Conservation (phyloP, 1,139 yeast genomes). For the Lodderomyces orthopsilosis region DNA sequence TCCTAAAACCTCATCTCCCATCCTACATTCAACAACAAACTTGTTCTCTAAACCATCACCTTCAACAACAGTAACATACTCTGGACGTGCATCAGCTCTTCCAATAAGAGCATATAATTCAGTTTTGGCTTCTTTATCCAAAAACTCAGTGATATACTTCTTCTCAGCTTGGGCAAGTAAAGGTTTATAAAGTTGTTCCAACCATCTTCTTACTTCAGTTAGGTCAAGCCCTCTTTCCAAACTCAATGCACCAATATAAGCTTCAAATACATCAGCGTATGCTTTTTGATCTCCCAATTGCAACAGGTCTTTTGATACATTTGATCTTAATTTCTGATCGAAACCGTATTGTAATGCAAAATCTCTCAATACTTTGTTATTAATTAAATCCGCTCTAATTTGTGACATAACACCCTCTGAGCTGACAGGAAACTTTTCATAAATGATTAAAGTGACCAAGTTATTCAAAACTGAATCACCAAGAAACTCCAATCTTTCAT, state of each 20-base stretch:
- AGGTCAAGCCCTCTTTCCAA: slow-evolving; percentile 53
- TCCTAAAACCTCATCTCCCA: slow-evolving; percentile 57
- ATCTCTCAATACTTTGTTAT: slow-evolving; percentile 68
- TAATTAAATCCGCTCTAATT: slow-evolving; percentile 68
- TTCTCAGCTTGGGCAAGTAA: slow-evolving; percentile 26
- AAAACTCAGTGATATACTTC: slow-evolving; percentile 30
- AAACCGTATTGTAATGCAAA: slow-evolving; percentile 74
- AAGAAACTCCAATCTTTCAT: slow-evolving; percentile 87
- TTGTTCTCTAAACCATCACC: slow-evolving; percentile 53
- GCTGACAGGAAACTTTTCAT: slow-evolving; percentile 61
- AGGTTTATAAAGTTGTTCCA: slow-evolving; percentile 46
- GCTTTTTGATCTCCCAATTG: slow-evolving; percentile 49
- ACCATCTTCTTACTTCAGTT: slow-evolving; percentile 57
- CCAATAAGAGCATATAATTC: slow-evolving; percentile 80
- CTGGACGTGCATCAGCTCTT: slow-evolving; percentile 63
- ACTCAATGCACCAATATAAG: slow-evolving; percentile 82
- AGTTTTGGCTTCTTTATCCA: slow-evolving; percentile 67
- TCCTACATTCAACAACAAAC: slow-evolving; percentile 64
- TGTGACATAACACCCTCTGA: slow-evolving; percentile 81
- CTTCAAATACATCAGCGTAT: slow-evolving; percentile 82
- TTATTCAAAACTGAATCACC: slow-evolving; percentile 89
- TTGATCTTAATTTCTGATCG: slow-evolving; percentile 55
- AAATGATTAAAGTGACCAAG: slow-evolving; percentile 67
- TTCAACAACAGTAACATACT: slow-evolving; percentile 52
- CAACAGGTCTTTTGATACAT: slow-evolving; percentile 35